phyloP scores from a whole-genome alignment of 176 grass and related monocot genomes.

The Cenchrus fungigraminus region DNA sequence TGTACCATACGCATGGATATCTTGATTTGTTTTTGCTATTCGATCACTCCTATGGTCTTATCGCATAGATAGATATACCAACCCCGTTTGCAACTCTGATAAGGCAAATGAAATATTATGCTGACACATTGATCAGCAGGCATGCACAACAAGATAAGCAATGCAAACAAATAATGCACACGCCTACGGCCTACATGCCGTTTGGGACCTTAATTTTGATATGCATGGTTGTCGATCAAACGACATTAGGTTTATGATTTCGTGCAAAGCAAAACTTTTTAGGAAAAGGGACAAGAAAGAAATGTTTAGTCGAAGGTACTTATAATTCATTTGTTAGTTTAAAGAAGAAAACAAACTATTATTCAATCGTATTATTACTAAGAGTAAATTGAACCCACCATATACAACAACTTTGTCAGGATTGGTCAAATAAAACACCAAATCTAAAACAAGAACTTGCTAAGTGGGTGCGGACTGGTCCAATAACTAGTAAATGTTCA shows the following conservation, averaged over 20 bases:
- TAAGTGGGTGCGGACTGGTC: no score
- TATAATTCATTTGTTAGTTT: no score
- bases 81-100: not conserved
- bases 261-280: not conserved
- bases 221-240: no score
- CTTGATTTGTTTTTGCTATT: not conserved
- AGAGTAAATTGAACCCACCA: no score
- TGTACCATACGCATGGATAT: constrained; percentile 5
- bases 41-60: not conserved
- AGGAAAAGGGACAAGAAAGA: not conserved
- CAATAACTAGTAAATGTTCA: no score
- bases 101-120: constrained; percentile 6
- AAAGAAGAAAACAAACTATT: no score
- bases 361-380: no score
- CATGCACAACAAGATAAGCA: not conserved
- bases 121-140: not conserved
- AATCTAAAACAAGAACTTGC: no score
- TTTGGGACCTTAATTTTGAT: not conserved
- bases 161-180: not conserved
- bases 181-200: not conserved
- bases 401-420: no score
- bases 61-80: not conserved
- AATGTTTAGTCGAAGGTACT: no score
- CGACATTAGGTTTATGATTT: not conserved
- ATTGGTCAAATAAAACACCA: no score